phyloP scores from a whole-genome alignment of 2,329 filamentous ascomycete genomes.

The Lizonia empirigonia region DNA sequence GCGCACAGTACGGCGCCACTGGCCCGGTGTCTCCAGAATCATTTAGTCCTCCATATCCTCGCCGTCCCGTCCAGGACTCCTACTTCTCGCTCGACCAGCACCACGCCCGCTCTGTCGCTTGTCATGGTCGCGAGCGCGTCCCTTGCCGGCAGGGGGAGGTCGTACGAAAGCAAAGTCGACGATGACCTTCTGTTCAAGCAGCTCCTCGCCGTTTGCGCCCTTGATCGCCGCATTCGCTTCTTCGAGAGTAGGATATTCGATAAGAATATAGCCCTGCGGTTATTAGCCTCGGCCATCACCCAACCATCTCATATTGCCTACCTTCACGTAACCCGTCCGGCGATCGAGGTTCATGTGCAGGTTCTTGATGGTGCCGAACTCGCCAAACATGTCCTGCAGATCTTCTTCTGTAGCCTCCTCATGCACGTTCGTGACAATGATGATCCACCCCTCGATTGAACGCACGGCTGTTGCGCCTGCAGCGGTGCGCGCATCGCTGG shows the following conservation, averaged over 20 bases:
- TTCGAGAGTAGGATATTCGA: slow-evolving; percentile 79
- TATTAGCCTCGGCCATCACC: too few species aligned
- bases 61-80: slow-evolving; percentile 51
- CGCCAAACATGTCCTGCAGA: slow-evolving; percentile 78
- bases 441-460: slow-evolving; percentile 88
- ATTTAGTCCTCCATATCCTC: slow-evolving; percentile 41
- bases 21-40: neutral
- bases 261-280: slow-evolving; percentile 77
- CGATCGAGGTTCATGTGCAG: slow-evolving; percentile 82
- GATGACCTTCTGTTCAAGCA: slow-evolving; percentile 79
- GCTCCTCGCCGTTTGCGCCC: slow-evolving; percentile 74
- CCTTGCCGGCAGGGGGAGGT: slow-evolving; percentile 67
- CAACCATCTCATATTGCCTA: too few species aligned
- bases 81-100: slow-evolving; percentile 48
- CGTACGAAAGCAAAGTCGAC: slow-evolving; percentile 88
- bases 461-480: slow-evolving; percentile 79
- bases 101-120: slow-evolving; percentile 40
- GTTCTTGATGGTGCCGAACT: slow-evolving; percentile 87
- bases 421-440: slow-evolving; percentile 85
- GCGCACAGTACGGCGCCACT: neutral
- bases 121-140: slow-evolving; percentile 40
- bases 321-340: slow-evolving; percentile 86
- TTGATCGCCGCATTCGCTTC: slow-evolving; percentile 84
- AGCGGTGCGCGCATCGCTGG: slow-evolving; percentile 72
- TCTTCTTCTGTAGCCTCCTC: slow-evolving; percentile 87